These are phyloP conservation scores for Chytriomyces hyalinus DNA, from an alignment of 192 early-diverging fungal genomes.

Conservation along the genomic window DNA sequence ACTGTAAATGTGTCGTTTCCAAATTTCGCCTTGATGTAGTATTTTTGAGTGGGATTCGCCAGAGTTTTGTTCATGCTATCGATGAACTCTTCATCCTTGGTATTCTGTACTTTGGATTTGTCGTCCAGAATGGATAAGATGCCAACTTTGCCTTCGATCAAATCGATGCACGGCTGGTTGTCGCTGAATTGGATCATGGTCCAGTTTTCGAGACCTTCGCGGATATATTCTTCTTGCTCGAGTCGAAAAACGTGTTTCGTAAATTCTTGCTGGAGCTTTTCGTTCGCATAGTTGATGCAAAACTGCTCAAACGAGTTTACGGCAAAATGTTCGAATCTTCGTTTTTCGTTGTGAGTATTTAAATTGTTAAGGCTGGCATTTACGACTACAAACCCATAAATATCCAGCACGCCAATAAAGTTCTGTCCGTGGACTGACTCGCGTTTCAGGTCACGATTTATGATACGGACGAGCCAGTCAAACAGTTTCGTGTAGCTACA, in stretches of 20 bases:
- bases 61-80: conserved; percentile 78
- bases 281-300: conserved; percentile 88
- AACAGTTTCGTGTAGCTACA: conserved; percentile 86
- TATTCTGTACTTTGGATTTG: conserved; percentile 81
- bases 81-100: conserved; percentile 80
- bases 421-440: conserved; percentile 50
- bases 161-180: conserved; percentile 93
- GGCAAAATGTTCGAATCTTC: conserved; percentile 63
- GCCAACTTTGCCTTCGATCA: conserved; percentile 82
- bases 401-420: conserved; percentile 94
- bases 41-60: conserved; percentile 38
- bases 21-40: conserved; percentile 82
- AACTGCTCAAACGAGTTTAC: conserved; percentile 94
- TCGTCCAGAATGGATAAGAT: conserved; percentile 94
- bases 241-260: conserved; percentile 91
- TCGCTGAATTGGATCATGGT: conserved; percentile 88
- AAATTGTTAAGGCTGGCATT: background rate
- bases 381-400: conserved; percentile 66
- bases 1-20: conserved; percentile 79
- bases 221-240: conserved; percentile 94
- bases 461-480: conserved; percentile 82
- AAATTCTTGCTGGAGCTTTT: conserved; percentile 95
- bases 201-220: conserved; percentile 50
- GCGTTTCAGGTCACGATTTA: conserved; percentile 70
- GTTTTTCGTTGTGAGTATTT: background rate